phyloP scores from a whole-genome alignment of 495 filamentous ascomycete species.

The Daldinia grandis region DNA sequence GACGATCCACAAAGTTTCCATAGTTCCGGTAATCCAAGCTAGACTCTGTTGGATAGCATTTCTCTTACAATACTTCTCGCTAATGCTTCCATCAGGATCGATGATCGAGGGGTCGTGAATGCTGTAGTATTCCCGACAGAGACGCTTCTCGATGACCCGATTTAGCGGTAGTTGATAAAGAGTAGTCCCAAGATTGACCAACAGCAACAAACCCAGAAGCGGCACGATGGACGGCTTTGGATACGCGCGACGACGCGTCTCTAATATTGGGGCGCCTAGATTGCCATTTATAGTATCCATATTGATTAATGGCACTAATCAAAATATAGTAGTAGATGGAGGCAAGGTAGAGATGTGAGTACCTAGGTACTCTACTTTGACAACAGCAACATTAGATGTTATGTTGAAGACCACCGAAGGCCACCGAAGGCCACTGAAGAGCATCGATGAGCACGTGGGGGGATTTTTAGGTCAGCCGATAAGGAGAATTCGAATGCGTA shows the following conservation, averaged over 20 bases:
- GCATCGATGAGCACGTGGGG: background rate
- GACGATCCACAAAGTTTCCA: slow-evolving; percentile 56
- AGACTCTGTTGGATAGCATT: slow-evolving; percentile 55
- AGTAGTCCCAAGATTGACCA: slow-evolving; percentile 55
- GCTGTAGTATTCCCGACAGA: slow-evolving; percentile 57
- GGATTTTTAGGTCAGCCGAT: background rate
- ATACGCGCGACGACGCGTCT: slow-evolving; percentile 6
- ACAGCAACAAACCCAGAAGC: slow-evolving; percentile 50
- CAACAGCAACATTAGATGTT: background rate
- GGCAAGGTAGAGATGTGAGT: background rate
- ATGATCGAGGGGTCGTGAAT: slow-evolving; percentile 48
- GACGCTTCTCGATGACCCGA: slow-evolving; percentile 56
- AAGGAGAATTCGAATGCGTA: background rate
- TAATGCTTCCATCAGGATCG: slow-evolving; percentile 47
- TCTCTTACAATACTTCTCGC: slow-evolving; percentile 58
- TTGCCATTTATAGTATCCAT: slow-evolving; percentile 20
- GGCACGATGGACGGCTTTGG: slow-evolving; percentile 38
- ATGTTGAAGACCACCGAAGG: background rate
- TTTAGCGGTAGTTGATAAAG: slow-evolving; percentile 59
- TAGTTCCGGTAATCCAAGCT: slow-evolving; percentile 54
- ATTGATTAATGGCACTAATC: background rate
- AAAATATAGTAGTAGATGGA: no score
- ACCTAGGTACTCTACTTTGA: no score
- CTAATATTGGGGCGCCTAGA: background rate
- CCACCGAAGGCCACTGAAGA: background rate